phyloP scores from a whole-genome alignment of 1,284 basidiomycete species.

The Flammula alnicola region DNA sequence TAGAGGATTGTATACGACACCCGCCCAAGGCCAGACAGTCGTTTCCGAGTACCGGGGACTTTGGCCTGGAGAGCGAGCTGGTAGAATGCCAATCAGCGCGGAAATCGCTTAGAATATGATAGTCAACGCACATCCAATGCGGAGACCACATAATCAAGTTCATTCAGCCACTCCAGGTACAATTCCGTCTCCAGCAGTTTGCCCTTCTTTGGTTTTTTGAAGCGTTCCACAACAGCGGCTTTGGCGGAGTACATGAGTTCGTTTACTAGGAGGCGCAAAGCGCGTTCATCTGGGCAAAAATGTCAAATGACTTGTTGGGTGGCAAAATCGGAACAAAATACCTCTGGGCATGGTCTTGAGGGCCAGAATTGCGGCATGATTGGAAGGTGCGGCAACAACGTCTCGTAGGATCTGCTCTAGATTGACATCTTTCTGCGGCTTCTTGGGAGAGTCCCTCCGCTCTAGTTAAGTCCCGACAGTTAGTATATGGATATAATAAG shows the following conservation, averaged over 20 bases:
- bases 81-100: slow-evolving; percentile 1
- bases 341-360: slow-evolving; percentile 28
- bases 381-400: slow-evolving; percentile 18
- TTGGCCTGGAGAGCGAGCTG: slow-evolving; percentile 40
- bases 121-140: slow-evolving; percentile 37
- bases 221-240: slow-evolving; percentile 30
- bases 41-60: slow-evolving; percentile 37
- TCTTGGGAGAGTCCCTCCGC: slow-evolving; percentile 19
- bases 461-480: slow-evolving; percentile 9
- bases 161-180: slow-evolving; percentile 43
- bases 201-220: slow-evolving; percentile 25
- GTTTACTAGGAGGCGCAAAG: slow-evolving; percentile 21
- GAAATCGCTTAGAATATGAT: slow-evolving; percentile 1
- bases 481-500: neutral
- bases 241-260: slow-evolving; percentile 37
- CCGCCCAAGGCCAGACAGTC: slow-evolving; percentile 39
- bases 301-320: slow-evolving; percentile 1
- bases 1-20: slow-evolving; percentile 42
- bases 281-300: slow-evolving; percentile 20
- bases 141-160: slow-evolving; percentile 38
- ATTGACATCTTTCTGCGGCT: slow-evolving; percentile 22
- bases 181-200: slow-evolving; percentile 43
- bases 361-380: slow-evolving; percentile 17
- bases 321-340: slow-evolving; percentile 12
- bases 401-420: slow-evolving; percentile 26